phyloP scores from a whole-genome alignment of 768 basidiomycete genomes.

The Leccinum imitatum region DNA sequence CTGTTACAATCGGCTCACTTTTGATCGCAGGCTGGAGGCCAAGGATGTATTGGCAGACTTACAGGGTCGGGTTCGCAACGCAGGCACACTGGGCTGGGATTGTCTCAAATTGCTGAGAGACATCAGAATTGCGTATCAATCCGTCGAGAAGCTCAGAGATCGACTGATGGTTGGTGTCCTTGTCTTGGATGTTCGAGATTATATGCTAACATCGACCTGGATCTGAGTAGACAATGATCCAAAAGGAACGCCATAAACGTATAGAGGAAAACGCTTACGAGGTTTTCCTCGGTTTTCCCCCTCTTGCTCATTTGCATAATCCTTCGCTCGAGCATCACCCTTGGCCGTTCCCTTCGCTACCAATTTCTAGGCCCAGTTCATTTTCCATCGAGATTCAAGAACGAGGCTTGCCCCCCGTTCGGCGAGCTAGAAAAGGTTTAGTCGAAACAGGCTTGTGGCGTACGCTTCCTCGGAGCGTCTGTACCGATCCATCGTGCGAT shows the following conservation, averaged over 20 bases:
- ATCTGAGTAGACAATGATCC: neutral
- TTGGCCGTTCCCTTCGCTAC: too few relatives aligned
- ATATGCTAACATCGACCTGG: neutral
- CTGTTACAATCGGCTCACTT: neutral
- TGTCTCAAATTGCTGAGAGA: neutral
- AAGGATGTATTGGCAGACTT: neutral
- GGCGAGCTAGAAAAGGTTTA: too few relatives aligned
- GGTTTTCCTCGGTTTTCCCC: neutral
- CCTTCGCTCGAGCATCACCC: neutral
- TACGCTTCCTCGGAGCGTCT: too few relatives aligned
- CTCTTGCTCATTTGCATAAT: neutral
- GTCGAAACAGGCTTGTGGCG: too few relatives aligned
- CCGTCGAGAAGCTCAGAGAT: neutral
- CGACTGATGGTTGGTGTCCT: neutral
- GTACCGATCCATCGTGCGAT: too few relatives aligned
- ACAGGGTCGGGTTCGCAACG: neutral
- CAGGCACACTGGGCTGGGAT: too few relatives aligned
- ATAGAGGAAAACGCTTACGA: fast-evolving
- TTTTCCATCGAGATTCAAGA: too few relatives aligned
- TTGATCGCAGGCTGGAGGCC: neutral
- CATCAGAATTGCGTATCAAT: neutral
- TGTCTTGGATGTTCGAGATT: neutral
- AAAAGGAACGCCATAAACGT: neutral
- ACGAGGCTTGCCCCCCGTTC: too few relatives aligned
- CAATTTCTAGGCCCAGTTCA: too few relatives aligned